phyloP scores from a whole-genome alignment of 1,284 basidiomycete species.

The Flammula alnicola region DNA sequence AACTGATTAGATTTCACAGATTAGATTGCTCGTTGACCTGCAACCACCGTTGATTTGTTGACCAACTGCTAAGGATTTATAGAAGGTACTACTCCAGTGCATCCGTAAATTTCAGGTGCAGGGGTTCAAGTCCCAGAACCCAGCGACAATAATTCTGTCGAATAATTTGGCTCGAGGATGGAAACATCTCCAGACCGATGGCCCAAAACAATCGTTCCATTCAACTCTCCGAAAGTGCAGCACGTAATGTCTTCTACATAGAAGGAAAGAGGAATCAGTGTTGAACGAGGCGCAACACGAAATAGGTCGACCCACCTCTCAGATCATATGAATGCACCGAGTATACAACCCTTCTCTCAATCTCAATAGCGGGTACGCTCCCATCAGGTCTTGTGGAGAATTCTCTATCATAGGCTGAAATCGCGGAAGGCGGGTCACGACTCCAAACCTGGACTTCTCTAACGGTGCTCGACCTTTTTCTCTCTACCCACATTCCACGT shows the following conservation, averaged over 20 bases:
- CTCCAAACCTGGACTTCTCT: conserved; percentile 34
- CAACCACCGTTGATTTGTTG: too few relatives aligned
- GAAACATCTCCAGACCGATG: conserved; percentile 49
- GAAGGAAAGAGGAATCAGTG: background rate
- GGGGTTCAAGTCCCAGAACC: too few relatives aligned
- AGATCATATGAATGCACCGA: conserved; percentile 51
- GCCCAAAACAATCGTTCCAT: conserved; percentile 47
- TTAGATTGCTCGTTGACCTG: too few relatives aligned
- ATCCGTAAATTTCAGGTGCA: too few relatives aligned
- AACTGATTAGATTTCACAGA: background rate
- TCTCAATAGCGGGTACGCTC: conserved; percentile 17
- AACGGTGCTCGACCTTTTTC: conserved; percentile 26
- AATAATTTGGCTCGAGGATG: conserved; percentile 27
- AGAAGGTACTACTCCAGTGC: too few relatives aligned
- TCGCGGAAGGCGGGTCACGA: conserved; percentile 11
- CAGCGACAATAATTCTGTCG: too few relatives aligned
- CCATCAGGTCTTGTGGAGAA: background rate
- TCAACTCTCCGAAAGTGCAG: conserved; percentile 52
- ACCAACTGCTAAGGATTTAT: too few relatives aligned
- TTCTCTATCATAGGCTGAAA: background rate
- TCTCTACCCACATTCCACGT: conserved; percentile 32
- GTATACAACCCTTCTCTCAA: conserved; percentile 44
- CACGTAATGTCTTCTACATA: conserved; percentile 49
- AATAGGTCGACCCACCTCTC: conserved; percentile 39
- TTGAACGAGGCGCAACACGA: background rate